phyloP scores from a whole-genome alignment of 2,329 filamentous ascomycete species.

The Fusarium kyushuense region DNA sequence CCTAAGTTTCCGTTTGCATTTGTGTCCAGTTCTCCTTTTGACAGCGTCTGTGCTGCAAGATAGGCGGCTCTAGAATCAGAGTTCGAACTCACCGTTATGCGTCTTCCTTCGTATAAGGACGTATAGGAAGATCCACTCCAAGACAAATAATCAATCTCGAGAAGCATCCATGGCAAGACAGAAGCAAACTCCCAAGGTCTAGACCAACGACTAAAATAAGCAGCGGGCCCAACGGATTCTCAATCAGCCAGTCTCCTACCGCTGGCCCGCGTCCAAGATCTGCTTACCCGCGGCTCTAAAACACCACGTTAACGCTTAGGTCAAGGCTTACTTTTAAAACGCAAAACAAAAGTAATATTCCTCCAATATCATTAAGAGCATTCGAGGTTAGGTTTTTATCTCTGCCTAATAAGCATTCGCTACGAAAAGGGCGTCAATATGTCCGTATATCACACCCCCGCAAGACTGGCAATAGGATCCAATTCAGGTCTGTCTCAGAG shows the following conservation, averaged over 20 bases:
- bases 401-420: neutral
- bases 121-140: neutral
- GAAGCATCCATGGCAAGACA: neutral
- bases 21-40: neutral
- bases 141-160: neutral
- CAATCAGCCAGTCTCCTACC: neutral
- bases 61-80: neutral
- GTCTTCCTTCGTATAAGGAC: neutral
- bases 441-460: neutral
- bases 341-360: neutral
- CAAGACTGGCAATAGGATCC: neutral
- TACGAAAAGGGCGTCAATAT: neutral
- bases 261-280: slow-evolving; percentile 12
- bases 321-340: neutral
- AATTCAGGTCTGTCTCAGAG: neutral
- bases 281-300: slow-evolving; percentile 11
- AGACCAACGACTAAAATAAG: neutral
- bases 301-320: neutral
- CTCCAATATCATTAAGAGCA: neutral
- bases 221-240: neutral
- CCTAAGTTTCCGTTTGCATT: neutral
- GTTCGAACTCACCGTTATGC: neutral
- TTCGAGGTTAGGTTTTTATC: too few species aligned
- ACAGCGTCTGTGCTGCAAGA: neutral
- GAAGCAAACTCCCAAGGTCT: slow-evolving; percentile 11